Percentiles rank a stretch among this genome's conserved stretches.
phyloP scores from a whole-genome alignment of 306 rosid species.

The Cucumis sativus region Cucumber_9930_V3 NC_026658.2:21377001-21377500 shows the following conservation, averaged over 20 bases:
- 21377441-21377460: background rate
- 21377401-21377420: background rate
- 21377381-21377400: background rate
- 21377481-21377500: background rate
- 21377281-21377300: background rate
- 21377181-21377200: background rate
- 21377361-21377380: background rate
- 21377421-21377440: background rate
- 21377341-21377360: background rate
- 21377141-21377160: conserved; percentile 43
- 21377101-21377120: conserved; percentile 87
- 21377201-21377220: background rate
- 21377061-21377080: conserved; percentile 62
- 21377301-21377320: background rate
- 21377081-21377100: conserved; percentile 77
- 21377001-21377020: conserved; percentile 63
- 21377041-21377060: conserved; percentile 86
- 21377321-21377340: background rate
- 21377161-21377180: background rate
- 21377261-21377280: background rate
- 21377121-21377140: conserved; percentile 72
- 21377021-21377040: conserved; percentile 87
- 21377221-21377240: background rate
- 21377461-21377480: background rate
- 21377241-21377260: background rate